Evolutionary conservation across 1,139 yeast genomes (phyloP).

Genomic region (Debaryomyces psychrophilus): DNA sequence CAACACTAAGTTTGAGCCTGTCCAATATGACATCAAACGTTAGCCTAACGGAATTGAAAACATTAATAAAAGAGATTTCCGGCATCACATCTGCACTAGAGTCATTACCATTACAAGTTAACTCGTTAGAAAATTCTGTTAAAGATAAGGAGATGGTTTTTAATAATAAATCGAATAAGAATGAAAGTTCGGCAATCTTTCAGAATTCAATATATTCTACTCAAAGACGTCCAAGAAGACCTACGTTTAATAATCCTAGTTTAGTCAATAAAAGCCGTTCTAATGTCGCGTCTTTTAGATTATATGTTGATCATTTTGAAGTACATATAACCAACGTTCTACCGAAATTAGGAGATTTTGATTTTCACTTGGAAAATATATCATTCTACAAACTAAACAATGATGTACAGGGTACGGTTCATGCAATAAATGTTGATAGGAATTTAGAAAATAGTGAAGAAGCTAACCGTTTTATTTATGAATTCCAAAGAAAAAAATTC

Average conservation of each 20-base stretch:
- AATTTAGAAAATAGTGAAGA: conserved; percentile 5
- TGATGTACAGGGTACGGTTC: conserved; percentile 34
- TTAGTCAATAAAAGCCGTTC: conserved; percentile 14
- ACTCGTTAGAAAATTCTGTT: conserved; percentile 20
- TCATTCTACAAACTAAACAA: conserved; percentile 36
- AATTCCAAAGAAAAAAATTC: conserved; percentile 25
- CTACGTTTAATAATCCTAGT: conserved; percentile 13
- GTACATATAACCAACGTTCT: conserved; percentile 31
- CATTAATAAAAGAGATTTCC: conserved; percentile 17
- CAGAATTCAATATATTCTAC: conserved; percentile 18
- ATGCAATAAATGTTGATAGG: conserved; percentile 27
- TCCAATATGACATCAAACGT: conserved; percentile 22
- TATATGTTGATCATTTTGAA: conserved; percentile 26
- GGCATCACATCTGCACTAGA: conserved; percentile 12
- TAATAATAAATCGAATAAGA: neutral
- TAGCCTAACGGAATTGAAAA: conserved; percentile 17
- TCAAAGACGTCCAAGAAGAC: conserved; percentile 22
- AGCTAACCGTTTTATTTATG: conserved; percentile 27
- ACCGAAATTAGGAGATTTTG: conserved; percentile 51
- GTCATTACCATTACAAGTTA: conserved; percentile 15
- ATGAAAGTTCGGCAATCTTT: conserved; percentile 10
- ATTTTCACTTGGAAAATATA: conserved; percentile 25
- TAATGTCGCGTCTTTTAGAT: conserved; percentile 25
- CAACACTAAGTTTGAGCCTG: conserved; percentile 23
- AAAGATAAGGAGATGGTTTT: neutral